Evolutionary conservation across 2,329 filamentous ascomycete genomes (phyloP).

Genomic region (Raffaelea deltoideospora): DNA sequence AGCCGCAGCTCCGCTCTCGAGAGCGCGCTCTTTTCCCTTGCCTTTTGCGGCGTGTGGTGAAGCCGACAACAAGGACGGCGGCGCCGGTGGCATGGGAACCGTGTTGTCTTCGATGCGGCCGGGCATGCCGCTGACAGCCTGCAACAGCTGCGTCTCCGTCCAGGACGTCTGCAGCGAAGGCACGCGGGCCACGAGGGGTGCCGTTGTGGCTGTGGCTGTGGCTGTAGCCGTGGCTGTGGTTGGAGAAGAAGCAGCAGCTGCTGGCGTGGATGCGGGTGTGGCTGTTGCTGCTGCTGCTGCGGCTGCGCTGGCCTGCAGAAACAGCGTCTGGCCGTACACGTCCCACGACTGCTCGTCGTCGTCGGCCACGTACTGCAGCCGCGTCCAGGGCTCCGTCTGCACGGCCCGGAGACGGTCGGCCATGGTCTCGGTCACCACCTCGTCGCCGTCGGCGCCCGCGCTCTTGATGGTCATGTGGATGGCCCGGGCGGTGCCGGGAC

Average conservation of each 20-base stretch:
- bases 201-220: slow-evolving; percentile 4
- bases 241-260: slow-evolving; percentile 11
- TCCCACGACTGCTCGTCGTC: slow-evolving; percentile 62
- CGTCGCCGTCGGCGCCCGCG: slow-evolving; percentile 43
- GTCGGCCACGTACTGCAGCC: slow-evolving; percentile 68
- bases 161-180: slow-evolving; percentile 24
- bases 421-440: slow-evolving; percentile 54
- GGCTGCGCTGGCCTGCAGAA: slow-evolving; percentile 23
- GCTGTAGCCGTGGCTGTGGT: slow-evolving; percentile 1
- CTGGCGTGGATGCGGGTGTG: slow-evolving; percentile 9
- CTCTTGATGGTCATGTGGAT: slow-evolving; percentile 82
- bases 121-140: slow-evolving; percentile 28
- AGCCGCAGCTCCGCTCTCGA: too few species aligned
- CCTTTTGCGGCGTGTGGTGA: too few species aligned
- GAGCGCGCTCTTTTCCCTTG: too few species aligned
- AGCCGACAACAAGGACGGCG: too few species aligned
- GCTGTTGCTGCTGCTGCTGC: slow-evolving; percentile 2
- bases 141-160: slow-evolving; percentile 27
- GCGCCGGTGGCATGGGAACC: neutral
- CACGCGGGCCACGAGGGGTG: slow-evolving; percentile 21
- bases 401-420: slow-evolving; percentile 60
- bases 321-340: slow-evolving; percentile 59
- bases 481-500: slow-evolving; percentile 45
- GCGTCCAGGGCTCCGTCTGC: slow-evolving; percentile 70
- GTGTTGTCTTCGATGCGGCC: neutral